A percentile compares a stretch with the other conserved stretches of the same genome.
phyloP scores from a whole-genome alignment of 495 filamentous ascomycete genomes.

The Neurospora sp. region DNA sequence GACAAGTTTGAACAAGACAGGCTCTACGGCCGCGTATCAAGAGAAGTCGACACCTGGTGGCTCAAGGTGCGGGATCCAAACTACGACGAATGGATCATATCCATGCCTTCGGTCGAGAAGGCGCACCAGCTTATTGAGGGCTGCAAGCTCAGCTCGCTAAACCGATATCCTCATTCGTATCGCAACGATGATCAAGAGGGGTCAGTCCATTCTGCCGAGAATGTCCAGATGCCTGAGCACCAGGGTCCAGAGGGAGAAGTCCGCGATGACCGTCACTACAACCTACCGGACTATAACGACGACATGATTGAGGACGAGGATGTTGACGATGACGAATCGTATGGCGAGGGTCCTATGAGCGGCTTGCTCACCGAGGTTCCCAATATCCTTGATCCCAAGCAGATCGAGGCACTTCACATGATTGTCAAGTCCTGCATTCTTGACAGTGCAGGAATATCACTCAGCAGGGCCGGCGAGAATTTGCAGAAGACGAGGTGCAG shows the following conservation, averaged over 20 bases:
- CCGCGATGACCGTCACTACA: slow-evolving; percentile 28
- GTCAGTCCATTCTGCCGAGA: slow-evolving; percentile 28
- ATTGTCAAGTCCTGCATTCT: slow-evolving; percentile 86
- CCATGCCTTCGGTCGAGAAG: slow-evolving; percentile 42
- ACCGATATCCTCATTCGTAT: slow-evolving; percentile 37
- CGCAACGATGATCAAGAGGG: slow-evolving; percentile 61
- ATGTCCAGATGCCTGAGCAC: slow-evolving; percentile 27
- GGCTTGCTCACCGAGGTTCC: slow-evolving; percentile 86
- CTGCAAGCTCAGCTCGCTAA: slow-evolving; percentile 37
- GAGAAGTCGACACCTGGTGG: slow-evolving; percentile 50
- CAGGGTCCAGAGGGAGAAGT: slow-evolving; percentile 41
- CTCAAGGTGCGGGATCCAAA: slow-evolving; percentile 42
- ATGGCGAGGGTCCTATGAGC: slow-evolving; percentile 73
- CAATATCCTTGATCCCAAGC: slow-evolving; percentile 82
- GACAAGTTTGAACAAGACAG: slow-evolving; percentile 43
- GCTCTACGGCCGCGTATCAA: slow-evolving; percentile 43
- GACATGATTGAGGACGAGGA: slow-evolving; percentile 56
- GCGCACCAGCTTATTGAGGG: slow-evolving; percentile 38
- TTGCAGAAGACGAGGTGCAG: slow-evolving; percentile 80
- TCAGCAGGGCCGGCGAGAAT: slow-evolving; percentile 51
- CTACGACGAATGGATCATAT: slow-evolving; percentile 41
- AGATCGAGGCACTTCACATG: slow-evolving; percentile 93
- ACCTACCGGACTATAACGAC: slow-evolving; percentile 34
- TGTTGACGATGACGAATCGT: slow-evolving; percentile 70
- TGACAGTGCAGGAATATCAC: slow-evolving; percentile 48